phyloP scores from a whole-genome alignment of 2,329 filamentous ascomycete species.

The Ophiostoma ulmi region DNA sequence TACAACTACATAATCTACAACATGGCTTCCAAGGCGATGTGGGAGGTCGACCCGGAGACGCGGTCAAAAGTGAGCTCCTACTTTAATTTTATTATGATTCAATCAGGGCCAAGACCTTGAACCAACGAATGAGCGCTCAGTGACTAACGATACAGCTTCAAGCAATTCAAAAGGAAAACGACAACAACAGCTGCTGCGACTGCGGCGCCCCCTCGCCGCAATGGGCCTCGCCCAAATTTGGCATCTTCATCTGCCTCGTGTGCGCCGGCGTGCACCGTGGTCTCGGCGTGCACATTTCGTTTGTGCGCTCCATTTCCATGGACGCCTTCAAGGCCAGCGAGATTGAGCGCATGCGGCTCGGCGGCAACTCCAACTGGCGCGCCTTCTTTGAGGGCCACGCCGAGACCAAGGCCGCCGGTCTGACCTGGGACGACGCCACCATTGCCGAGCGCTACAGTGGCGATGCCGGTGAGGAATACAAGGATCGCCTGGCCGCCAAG shows the following conservation, averaged over 20 bases:
- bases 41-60: slow-evolving; percentile 98
- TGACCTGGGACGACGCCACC: slow-evolving; percentile 78
- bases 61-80: slow-evolving; percentile 71
- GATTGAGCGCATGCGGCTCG: slow-evolving; percentile 87
- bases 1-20: slow-evolving; percentile 19
- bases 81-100: not conserved
- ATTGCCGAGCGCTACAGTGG: slow-evolving; percentile 88
- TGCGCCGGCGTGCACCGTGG: slow-evolving; percentile 94
- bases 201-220: slow-evolving; percentile 93
- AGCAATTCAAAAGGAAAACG: slow-evolving; percentile 81
- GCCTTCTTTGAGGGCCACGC: slow-evolving; percentile 75
- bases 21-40: slow-evolving; percentile 75
- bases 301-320: slow-evolving; percentile 97
- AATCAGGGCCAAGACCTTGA: not conserved
- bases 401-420: slow-evolving; percentile 60
- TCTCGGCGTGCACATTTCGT: slow-evolving; percentile 95
- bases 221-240: slow-evolving; percentile 97
- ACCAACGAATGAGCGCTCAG: not conserved
- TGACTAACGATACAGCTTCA: slow-evolving; percentile 58
- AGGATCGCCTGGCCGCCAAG: slow-evolving; percentile 80
- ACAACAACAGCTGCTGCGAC: slow-evolving; percentile 89
- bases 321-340: slow-evolving; percentile 93
- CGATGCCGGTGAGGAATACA: slow-evolving; percentile 90
- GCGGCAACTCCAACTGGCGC: slow-evolving; percentile 84
- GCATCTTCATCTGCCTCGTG: slow-evolving; percentile 95